Base-by-base conservation (phyloP, 1,139 yeast species). In the Sugiyamaella castrensis region DNA sequence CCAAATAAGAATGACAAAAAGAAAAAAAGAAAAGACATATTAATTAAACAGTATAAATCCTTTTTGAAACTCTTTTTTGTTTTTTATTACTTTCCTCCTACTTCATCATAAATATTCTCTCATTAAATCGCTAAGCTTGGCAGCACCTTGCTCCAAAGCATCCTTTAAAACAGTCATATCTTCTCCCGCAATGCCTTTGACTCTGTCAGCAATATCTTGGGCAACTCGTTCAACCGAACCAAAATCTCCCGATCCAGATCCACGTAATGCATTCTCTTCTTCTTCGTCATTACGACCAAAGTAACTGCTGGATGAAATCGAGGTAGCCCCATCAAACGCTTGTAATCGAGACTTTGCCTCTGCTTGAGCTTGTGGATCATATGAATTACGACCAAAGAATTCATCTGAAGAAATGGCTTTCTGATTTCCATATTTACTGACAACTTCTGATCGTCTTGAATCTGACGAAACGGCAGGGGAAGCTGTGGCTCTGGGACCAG, bases 321-420 rank as follows among this genome's bases (percentile, higher is more conserved):
- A 79, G 43, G 86, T 84, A 1, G 98, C 96, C 45, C 94, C 95
- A 52, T 79, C 80, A 68, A 87, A 94, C 8, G 82, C 72, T 66
- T 84, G 89, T 53, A 92, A 74, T 60, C 94, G 89, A 27, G 79
- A 66, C 55, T 76, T 76, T 4, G 98, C 97, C 69, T 89, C 97
- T 40, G 75, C 76, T 53, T 84, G 85, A 38, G 88, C 87, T 8
- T 74, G 73, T 58, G 87, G 87, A 62, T 88, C 97, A 64, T 81
- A 88, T 41, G 82, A 73, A 36, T 94, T 94, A 63, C 96, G 82
- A 12, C 97, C 96, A 66, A 92, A 92, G 65, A 80, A 81, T 70
- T 89, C 95, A 68, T 94, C 98, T 0, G 97, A 89, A 0, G 98
- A 91, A 57, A 92, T 94, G 48, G 91, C 96, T 75, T 88, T 92